phyloP scores from a whole-genome alignment of 805 yeast genomes.

The Grigorovia humatica region DNA sequence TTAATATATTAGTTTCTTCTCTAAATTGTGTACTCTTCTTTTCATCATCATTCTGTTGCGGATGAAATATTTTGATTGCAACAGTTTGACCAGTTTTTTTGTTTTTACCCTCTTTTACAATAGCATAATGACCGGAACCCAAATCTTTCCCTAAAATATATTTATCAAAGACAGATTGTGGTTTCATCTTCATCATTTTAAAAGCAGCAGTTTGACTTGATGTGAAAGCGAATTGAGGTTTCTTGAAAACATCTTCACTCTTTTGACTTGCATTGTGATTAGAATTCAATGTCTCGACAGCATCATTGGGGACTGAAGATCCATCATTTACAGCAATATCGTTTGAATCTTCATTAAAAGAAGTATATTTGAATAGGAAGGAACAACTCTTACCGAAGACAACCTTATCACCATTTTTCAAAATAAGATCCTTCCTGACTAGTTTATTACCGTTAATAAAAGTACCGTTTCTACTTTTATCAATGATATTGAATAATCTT shows the following conservation, averaged over 20 bases:
- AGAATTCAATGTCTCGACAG: neutral
- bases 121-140: constrained; percentile 74
- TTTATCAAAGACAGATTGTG: constrained; percentile 45
- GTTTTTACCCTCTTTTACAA: constrained; percentile 60
- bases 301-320: neutral
- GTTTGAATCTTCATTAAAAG: constrained; percentile 5
- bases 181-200: constrained; percentile 8
- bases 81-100: constrained; percentile 48
- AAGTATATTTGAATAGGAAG: constrained; percentile 38
- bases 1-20: constrained; percentile 57
- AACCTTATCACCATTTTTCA: constrained; percentile 56
- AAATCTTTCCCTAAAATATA: constrained; percentile 42
- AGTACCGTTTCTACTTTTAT: constrained; percentile 53
- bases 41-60: constrained; percentile 35
- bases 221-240: constrained; percentile 17
- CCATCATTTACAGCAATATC: neutral
- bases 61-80: constrained; percentile 69
- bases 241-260: constrained; percentile 18
- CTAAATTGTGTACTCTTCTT: constrained; percentile 37
- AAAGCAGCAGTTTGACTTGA: constrained; percentile 17
- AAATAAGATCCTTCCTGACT: constrained; percentile 36
- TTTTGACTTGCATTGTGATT: neutral
- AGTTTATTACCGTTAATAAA: constrained; percentile 48
- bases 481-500: constrained; percentile 39
- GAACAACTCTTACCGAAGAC: constrained; percentile 46